Conservation (phyloP, 129 eudicot species). For the Heracleum sosnowskyi region DNA sequence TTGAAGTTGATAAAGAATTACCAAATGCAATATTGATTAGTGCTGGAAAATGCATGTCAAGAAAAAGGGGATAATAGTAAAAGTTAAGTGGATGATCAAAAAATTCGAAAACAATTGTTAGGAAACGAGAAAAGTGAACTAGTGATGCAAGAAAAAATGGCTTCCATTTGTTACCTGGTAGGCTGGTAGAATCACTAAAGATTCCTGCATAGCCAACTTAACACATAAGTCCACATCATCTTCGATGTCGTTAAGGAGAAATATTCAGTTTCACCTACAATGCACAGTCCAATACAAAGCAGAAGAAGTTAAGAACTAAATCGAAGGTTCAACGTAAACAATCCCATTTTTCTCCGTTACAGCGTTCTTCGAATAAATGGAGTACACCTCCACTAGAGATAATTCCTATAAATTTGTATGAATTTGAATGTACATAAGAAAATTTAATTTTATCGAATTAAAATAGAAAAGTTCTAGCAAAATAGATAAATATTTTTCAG, state of each 20-base stretch:
- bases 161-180: conserved; percentile 53
- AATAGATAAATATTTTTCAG: no score
- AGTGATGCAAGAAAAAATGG: not conserved
- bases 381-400: no score
- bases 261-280: conserved; percentile 63
- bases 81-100: not conserved
- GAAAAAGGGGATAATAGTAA: not conserved
- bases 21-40: not conserved
- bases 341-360: no score
- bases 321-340: no score
- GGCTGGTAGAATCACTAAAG: conserved; percentile 56
- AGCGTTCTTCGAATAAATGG: no score
- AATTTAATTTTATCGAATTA: no score
- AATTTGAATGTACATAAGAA: no score
- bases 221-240: conserved; percentile 78
- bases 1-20: not conserved
- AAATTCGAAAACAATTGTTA: not conserved
- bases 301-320: no score
- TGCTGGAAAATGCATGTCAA: not conserved
- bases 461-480: no score
- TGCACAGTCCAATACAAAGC: not conserved
- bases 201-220: conserved; percentile 78
- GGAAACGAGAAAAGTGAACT: not conserved
- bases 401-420: no score
- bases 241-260: conserved; percentile 51